Conservation (phyloP, 2,329 filamentous ascomycete genomes). For the Onygenales sp. region DNA sequence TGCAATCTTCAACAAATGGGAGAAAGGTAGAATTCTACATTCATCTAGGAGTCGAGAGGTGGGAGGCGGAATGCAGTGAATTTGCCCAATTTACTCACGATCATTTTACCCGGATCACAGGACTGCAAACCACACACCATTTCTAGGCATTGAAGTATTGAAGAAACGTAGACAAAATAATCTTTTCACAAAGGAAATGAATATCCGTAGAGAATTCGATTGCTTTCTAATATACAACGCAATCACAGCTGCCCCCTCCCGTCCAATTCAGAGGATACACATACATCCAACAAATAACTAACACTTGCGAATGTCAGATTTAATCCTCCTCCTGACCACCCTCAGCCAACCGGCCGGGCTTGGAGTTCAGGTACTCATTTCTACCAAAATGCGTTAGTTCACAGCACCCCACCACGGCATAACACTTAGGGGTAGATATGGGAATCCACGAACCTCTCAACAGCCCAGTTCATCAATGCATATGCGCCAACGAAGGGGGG, state of each 20-base stretch:
- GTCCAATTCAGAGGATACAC: neutral
- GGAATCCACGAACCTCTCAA: slow-evolving; percentile 59
- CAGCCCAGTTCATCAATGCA: slow-evolving; percentile 80
- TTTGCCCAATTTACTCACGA: too few species aligned
- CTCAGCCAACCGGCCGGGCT: slow-evolving; percentile 33
- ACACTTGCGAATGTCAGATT: neutral
- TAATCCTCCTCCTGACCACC: slow-evolving; percentile 25
- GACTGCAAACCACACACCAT: too few species aligned
- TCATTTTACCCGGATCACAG: too few species aligned
- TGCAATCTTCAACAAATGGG: too few species aligned
- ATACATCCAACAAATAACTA: slow-evolving; percentile 7
- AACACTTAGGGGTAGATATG: neutral
- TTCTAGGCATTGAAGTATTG: too few species aligned
- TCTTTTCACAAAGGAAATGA: neutral
- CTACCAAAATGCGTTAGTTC: slow-evolving; percentile 18
- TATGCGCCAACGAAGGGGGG: slow-evolving; percentile 73
- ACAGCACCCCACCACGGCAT: neutral
- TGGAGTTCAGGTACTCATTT: slow-evolving; percentile 43
- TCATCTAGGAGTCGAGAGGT: too few species aligned
- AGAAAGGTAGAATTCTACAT: too few species aligned
- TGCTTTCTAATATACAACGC: slow-evolving; percentile 36
- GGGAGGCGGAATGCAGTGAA: too few species aligned
- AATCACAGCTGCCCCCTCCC: slow-evolving; percentile 14
- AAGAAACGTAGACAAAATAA: too few species aligned
- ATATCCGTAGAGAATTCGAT: slow-evolving; percentile 11